These are phyloP conservation scores for Neonectria hederae DNA, from an alignment of 2,329 filamentous ascomycete genomes.

Conservation along the genomic window DNA sequence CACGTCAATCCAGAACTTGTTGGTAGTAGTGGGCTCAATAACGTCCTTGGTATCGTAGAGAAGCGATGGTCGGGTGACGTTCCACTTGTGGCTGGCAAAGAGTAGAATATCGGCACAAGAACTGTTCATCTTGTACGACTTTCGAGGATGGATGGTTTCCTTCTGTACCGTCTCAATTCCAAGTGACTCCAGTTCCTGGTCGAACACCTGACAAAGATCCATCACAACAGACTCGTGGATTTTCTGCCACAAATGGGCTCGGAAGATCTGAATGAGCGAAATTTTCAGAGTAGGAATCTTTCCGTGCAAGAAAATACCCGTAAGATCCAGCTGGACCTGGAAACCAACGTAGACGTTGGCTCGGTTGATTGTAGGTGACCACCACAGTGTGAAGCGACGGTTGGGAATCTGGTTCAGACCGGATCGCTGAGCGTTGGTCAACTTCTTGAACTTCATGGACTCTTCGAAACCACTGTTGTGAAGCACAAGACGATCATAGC, in stretches of 20 bases:
- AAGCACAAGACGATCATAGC: conserved; percentile 58
- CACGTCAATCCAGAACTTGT: conserved; percentile 99
- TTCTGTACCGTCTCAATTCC: conserved; percentile 98
- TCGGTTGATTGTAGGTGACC: conserved; percentile 92
- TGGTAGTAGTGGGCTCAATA: conserved; percentile 92
- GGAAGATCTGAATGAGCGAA: conserved; percentile 98
- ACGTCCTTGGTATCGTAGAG: conserved; percentile 96
- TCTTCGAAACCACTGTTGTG: conserved; percentile 65
- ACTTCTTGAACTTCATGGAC: conserved; percentile 97
- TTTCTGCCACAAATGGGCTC: conserved; percentile 99
- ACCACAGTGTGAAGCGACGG: conserved; percentile 98
- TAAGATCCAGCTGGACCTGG: conserved; percentile 97
- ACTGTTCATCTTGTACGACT: conserved; percentile 99
- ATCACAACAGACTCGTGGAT: conserved; percentile 99
- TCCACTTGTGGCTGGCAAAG: conserved; percentile 99
- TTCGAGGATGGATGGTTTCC: conserved; percentile 98
- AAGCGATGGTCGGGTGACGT: conserved; percentile 91
- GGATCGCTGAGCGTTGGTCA: conserved; percentile 95
- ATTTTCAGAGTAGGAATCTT: conserved; percentile 99
- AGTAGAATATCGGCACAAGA: conserved; percentile 97
- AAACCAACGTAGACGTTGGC: conserved; percentile 99
- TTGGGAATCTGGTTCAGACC: conserved; percentile 99
- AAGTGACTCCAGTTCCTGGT: conserved; percentile 94
- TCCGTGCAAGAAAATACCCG: conserved; percentile 98
- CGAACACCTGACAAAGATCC: conserved; percentile 98